A percentile compares a stretch with the other conserved stretches of the same genome.
phyloP scores from a whole-genome alignment of 805 yeast genomes.

The Millerozyma miso region DNA sequence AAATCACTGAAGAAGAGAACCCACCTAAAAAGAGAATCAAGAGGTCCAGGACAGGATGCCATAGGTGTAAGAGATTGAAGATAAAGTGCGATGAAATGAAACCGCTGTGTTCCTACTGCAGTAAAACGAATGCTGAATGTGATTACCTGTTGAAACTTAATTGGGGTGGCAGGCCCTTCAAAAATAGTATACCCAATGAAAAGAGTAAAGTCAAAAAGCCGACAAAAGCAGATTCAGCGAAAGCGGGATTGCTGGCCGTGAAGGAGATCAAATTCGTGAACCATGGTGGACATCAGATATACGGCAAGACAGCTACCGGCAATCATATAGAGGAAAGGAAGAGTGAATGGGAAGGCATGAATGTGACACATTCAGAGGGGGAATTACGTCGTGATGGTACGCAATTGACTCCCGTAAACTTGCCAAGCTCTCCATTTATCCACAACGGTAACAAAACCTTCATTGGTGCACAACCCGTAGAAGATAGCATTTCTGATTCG shows the following conservation, averaged over 20 bases:
- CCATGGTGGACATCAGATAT: background rate
- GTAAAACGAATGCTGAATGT: constrained; percentile 43
- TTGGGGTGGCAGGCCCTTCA: constrained; percentile 75
- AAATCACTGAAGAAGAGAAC: background rate
- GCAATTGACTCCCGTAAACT: background rate
- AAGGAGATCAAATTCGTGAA: background rate
- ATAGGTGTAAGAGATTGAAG: constrained; percentile 55
- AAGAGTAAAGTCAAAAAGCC: background rate
- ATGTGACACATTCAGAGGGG: background rate
- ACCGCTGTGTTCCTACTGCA: constrained; percentile 59
- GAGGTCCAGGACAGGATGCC: constrained; percentile 58
- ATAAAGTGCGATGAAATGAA: constrained; percentile 68
- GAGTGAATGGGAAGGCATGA: background rate
- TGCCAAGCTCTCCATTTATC: background rate
- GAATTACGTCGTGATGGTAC: too few relatives aligned
- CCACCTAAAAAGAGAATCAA: constrained; percentile 15
- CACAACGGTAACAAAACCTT: too few relatives aligned
- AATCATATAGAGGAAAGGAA: background rate
- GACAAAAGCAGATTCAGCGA: background rate
- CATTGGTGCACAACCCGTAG: background rate
- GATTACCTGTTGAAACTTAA: constrained; percentile 60
- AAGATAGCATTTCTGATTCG: background rate
- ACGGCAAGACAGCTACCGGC: background rate
- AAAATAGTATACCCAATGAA: constrained; percentile 16
- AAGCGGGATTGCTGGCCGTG: background rate